These are phyloP conservation scores for Dichotomocladium elegans DNA, from an alignment of 371 early-diverging fungal genomes.

Conservation along the genomic window DNA sequence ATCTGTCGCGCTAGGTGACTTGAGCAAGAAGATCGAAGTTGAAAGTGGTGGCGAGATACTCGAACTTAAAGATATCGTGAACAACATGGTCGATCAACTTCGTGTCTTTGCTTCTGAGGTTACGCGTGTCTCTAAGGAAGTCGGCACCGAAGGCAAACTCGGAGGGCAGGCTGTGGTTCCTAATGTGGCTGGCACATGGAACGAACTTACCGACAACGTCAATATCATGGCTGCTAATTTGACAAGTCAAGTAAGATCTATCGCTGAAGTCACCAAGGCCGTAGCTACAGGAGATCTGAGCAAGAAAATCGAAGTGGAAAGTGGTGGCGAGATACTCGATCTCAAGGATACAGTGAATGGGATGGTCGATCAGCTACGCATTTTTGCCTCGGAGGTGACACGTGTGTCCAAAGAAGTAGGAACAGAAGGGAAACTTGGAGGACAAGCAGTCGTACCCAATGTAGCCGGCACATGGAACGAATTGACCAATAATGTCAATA, in stretches of 20 bases:
- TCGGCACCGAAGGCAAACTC: neutral
- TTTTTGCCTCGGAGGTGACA: neutral
- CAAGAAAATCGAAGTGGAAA: constrained; percentile 20
- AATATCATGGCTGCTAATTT: constrained; percentile 55
- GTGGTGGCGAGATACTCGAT: constrained; percentile 25
- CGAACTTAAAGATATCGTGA: constrained; percentile 12
- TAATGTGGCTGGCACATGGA: neutral
- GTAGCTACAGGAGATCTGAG: constrained; percentile 52
- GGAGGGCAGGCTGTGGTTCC: neutral
- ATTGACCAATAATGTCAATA: constrained; percentile 49
- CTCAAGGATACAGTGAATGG: neutral
- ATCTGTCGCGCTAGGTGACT: constrained; percentile 16
- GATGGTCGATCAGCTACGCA: neutral
- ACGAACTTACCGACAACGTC: constrained; percentile 30
- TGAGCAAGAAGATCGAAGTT: constrained; percentile 19
- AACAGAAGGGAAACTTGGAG: neutral
- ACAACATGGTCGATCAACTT: neutral
- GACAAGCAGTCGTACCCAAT: neutral
- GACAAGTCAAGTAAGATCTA: constrained; percentile 48
- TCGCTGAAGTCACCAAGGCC: constrained; percentile 50
- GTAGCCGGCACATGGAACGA: neutral
- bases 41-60: constrained; percentile 51
- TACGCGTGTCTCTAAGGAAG: neutral
- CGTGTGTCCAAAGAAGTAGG: neutral
- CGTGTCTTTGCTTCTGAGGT: neutral